These are phyloP conservation scores for Prunus mume DNA, from an alignment of 306 rosid genomes.

Conservation along the genomic window DNA sequence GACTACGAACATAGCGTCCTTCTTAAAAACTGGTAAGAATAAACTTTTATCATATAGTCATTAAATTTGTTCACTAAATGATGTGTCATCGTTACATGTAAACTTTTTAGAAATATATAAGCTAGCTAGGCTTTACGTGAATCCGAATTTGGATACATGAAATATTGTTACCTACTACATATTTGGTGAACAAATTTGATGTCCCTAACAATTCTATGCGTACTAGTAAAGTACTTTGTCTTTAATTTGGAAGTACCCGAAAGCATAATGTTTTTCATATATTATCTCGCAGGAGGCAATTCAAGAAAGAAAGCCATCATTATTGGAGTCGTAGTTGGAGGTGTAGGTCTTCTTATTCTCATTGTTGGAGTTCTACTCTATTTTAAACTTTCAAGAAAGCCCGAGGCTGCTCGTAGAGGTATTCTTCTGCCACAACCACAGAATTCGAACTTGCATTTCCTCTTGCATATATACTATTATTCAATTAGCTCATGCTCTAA, in stretches of 20 bases:
- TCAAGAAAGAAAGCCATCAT: slow-evolving; percentile 52
- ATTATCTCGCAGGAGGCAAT: background rate
- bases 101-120: too few relatives aligned
- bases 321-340: slow-evolving; percentile 70
- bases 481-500: too few relatives aligned
- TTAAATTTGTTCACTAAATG: background rate
- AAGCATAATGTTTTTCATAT: too few relatives aligned
- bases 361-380: slow-evolving; percentile 41
- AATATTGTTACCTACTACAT: too few relatives aligned
- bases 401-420: slow-evolving; percentile 48
- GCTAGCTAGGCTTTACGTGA: too few relatives aligned
- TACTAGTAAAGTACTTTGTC: too few relatives aligned
- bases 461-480: too few relatives aligned
- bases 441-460: background rate
- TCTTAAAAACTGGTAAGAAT: slow-evolving; percentile 34
- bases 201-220: background rate
- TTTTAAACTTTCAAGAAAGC: slow-evolving; percentile 31
- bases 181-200: background rate
- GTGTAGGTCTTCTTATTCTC: slow-evolving; percentile 43
- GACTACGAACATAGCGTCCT: slow-evolving; percentile 33
- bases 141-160: too few relatives aligned
- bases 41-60: background rate
- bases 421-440: background rate
- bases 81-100: too few relatives aligned
- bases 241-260: too few relatives aligned